Conservation (phyloP, 192 early-diverging fungal genomes). For the Backusella australiensis region DNA sequence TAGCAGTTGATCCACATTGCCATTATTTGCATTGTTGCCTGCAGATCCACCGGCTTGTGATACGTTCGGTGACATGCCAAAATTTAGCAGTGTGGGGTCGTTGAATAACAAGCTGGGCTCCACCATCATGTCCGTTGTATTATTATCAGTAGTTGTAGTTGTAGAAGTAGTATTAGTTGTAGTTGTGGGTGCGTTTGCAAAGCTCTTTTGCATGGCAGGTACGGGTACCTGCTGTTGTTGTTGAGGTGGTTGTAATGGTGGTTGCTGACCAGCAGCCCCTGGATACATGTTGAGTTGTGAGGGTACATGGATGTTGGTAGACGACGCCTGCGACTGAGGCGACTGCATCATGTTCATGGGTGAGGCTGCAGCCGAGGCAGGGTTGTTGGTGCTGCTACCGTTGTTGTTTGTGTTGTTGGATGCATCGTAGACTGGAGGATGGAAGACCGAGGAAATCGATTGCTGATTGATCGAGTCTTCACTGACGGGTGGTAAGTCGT, state of each 20-base stretch:
- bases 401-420: constrained; percentile 7
- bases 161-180: background rate
- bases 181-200: background rate
- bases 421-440: constrained; percentile 29
- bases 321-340: constrained; percentile 7
- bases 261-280: constrained; percentile 12
- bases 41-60: background rate
- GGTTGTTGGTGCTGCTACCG: background rate
- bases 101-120: constrained; percentile 27
- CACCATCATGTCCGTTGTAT: constrained; percentile 16
- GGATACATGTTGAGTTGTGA: constrained; percentile 9
- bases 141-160: constrained; percentile 3
- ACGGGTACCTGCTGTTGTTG: background rate
- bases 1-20: constrained; percentile 12
- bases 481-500: constrained; percentile 26
- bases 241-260: background rate
- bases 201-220: background rate
- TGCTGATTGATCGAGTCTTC: constrained; percentile 39
- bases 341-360: constrained; percentile 9
- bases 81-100: constrained; percentile 14
- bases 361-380: background rate
- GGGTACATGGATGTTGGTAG: background rate
- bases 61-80: background rate
- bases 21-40: constrained; percentile 1
- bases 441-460: constrained; percentile 33